A percentile compares a stretch with the other conserved stretches of the same genome.
Evolutionary conservation across 75 land plant genomes (phyloP).

Genomic region (Chamaecyparis obtusa): DNA sequence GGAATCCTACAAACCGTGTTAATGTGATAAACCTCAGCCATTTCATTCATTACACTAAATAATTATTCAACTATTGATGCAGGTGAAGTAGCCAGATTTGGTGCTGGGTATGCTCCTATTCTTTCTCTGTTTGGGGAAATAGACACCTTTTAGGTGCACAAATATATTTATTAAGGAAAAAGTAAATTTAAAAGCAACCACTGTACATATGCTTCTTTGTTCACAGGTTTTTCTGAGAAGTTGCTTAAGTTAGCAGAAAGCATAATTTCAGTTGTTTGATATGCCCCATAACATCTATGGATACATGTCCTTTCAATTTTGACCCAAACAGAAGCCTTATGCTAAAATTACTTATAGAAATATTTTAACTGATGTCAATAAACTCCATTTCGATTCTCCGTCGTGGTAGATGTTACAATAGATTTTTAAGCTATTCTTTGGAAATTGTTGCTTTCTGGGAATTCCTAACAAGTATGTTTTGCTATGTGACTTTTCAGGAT

Average conservation of each 20-base stretch:
- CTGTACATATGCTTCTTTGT: background rate
- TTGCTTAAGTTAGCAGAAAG: background rate
- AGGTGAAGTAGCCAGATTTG: constrained; percentile 88
- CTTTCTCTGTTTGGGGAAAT: background rate
- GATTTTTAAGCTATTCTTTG: background rate
- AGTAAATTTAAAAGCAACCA: constrained; percentile 10
- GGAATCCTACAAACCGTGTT: background rate
- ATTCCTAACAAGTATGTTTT: background rate
- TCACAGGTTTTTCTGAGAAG: background rate
- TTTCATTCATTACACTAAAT: background rate
- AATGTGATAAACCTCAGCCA: background rate
- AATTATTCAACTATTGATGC: constrained; percentile 21
- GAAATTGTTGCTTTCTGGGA: background rate
- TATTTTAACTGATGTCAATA: background rate
- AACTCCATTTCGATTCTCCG: background rate
- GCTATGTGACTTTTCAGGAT: constrained; percentile 47
- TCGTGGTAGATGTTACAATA: background rate
- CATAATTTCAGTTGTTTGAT: background rate
- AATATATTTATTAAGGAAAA: background rate
- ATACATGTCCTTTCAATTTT: constrained; percentile 1
- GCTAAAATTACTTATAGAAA: background rate
- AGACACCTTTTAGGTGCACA: background rate
- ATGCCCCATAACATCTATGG: background rate
- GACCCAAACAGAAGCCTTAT: background rate
- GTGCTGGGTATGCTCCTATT: constrained; percentile 73